These are phyloP conservation scores for Pisolithus sp. DNA, from an alignment of 768 basidiomycete genomes.

Conservation along the genomic window DNA sequence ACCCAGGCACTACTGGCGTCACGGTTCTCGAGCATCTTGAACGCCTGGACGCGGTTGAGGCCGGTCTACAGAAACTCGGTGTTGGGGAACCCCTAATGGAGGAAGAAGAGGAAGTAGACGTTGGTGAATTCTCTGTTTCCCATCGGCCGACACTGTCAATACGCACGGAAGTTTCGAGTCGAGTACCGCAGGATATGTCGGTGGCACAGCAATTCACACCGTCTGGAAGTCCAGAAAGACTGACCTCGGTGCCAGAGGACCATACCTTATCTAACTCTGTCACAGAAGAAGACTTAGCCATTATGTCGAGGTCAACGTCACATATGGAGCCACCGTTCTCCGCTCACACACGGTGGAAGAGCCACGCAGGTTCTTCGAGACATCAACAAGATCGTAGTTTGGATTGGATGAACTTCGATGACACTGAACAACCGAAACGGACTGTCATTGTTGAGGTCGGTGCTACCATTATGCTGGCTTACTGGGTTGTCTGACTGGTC, in stretches of 20 bases:
- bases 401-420: constrained; percentile 41
- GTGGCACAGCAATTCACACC: constrained; percentile 46
- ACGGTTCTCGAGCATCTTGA: constrained; percentile 82
- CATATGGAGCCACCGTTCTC: constrained; percentile 51
- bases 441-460: constrained; percentile 70
- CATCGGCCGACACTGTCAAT: constrained; percentile 15
- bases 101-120: constrained; percentile 49
- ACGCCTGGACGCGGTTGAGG: constrained; percentile 76
- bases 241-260: constrained; percentile 53
- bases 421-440: constrained; percentile 40
- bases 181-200: constrained; percentile 10
- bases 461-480: not conserved
- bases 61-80: constrained; percentile 68
- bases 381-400: constrained; percentile 29
- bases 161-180: constrained; percentile 24
- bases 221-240: constrained; percentile 46
- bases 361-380: constrained; percentile 21
- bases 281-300: constrained; percentile 64
- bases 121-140: constrained; percentile 42
- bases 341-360: constrained; percentile 31
- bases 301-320: constrained; percentile 72
- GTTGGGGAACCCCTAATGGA: constrained; percentile 46
- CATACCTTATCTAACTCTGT: constrained; percentile 48
- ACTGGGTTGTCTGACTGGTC: constrained; percentile 2
- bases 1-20: constrained; percentile 83